A percentile compares a stretch with the other conserved stretches of the same genome.
Evolutionary conservation across 169 alveolate species (phyloP).

Genomic region (Plasmodium fragile): DNA sequence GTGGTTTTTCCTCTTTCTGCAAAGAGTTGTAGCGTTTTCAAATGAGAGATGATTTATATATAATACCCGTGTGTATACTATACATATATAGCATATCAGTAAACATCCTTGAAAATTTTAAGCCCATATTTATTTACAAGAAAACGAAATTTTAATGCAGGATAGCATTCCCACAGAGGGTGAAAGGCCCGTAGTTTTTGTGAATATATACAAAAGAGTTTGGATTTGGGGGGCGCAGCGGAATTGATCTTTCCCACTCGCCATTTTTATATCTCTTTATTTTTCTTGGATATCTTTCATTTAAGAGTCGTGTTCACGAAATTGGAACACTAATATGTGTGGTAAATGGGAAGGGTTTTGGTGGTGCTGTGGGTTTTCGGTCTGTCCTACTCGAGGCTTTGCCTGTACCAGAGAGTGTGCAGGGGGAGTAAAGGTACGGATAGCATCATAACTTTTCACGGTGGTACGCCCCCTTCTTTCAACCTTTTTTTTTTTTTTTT

Average conservation of each 20-base stretch:
- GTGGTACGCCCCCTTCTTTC: background rate
- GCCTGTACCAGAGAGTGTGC: background rate
- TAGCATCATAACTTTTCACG: background rate
- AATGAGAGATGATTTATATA: background rate
- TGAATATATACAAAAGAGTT: conserved; percentile 3
- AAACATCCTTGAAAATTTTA: background rate
- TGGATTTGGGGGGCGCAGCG: conserved; percentile 49
- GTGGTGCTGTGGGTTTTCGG: conserved; percentile 51
- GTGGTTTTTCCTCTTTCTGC: background rate
- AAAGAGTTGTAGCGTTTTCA: background rate
- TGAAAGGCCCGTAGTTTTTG: conserved; percentile 90
- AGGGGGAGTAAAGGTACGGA: background rate
- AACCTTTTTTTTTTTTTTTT: background rate
- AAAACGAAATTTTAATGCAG: conserved; percentile 39
- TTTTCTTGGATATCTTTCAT: conserved; percentile 4
- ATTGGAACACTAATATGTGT: conserved; percentile 89
- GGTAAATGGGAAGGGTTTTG: conserved; percentile 7
- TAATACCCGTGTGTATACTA: background rate
- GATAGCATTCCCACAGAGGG: conserved; percentile 91
- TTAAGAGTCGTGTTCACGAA: conserved; percentile 83
- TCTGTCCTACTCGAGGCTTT: background rate
- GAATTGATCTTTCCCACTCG: conserved; percentile 10
- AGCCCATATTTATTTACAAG: background rate
- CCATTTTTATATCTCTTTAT: conserved; percentile 22
- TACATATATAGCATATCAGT: background rate